Evolutionary conservation across 176 grass and related monocot genomes (phyloP).

Genomic region (Carex littledalei): DNA sequence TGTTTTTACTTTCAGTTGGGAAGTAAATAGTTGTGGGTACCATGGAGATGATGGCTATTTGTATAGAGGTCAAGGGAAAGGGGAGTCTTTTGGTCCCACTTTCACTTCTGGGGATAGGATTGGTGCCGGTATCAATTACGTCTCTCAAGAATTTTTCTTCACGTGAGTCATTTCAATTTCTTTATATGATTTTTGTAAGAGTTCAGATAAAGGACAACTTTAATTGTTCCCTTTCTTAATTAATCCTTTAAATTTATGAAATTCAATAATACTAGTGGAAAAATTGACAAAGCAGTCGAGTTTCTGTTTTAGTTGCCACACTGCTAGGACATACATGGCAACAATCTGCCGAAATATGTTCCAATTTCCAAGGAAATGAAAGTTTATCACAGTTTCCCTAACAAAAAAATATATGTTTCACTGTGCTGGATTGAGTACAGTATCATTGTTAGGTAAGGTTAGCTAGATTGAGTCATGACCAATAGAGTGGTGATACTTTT

Average conservation of each 20-base stretch:
- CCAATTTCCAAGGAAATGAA: not conserved
- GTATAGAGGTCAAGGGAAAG: conserved; percentile 50
- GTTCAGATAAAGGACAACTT: not conserved
- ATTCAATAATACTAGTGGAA: not conserved
- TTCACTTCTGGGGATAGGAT: conserved; percentile 82
- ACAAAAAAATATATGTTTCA: not conserved
- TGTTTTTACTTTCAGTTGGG: conserved; percentile 59
- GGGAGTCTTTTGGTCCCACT: conserved; percentile 75
- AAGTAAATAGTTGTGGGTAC: conserved; percentile 81
- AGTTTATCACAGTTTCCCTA: not conserved
- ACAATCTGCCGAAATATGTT: not conserved
- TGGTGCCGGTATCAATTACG: conserved; percentile 88
- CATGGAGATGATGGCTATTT: conserved; percentile 86
- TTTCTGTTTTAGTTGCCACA: not conserved
- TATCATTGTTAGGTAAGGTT: not conserved
- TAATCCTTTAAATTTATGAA: not conserved
- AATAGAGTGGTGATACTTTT: not conserved
- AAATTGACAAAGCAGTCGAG: not conserved
- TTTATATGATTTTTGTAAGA: not conserved
- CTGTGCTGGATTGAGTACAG: not conserved
- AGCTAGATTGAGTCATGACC: not conserved
- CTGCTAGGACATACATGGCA: not conserved
- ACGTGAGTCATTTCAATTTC: conserved; percentile 49
- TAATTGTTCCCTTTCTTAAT: not conserved
- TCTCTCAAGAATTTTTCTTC: conserved; percentile 79